phyloP scores from a whole-genome alignment of 2,329 filamentous ascomycete genomes.

The Xylaria sp. region DNA sequence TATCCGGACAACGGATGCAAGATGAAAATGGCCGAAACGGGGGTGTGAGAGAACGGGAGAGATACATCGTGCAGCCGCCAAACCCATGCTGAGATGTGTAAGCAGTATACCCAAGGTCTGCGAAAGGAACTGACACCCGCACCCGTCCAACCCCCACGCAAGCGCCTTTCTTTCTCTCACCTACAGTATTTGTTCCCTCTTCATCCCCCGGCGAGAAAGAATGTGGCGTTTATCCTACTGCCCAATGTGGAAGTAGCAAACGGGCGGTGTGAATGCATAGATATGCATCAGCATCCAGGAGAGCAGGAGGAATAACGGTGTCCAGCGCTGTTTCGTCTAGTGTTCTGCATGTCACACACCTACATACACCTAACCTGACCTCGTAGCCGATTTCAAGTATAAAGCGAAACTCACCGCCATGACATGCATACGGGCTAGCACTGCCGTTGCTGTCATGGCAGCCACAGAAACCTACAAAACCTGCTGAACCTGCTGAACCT shows the following conservation, averaged over 20 bases:
- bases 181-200: neutral
- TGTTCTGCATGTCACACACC: constrained; percentile 23
- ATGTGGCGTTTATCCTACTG: constrained; percentile 23
- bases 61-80: constrained; percentile 21
- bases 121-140: neutral
- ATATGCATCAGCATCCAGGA: constrained; percentile 22
- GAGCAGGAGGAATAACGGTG: constrained; percentile 21
- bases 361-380: constrained; percentile 21
- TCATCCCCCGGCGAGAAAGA: neutral
- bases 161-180: neutral
- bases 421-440: constrained; percentile 28
- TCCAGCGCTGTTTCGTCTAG: constrained; percentile 21
- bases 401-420: constrained; percentile 37
- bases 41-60: constrained; percentile 25
- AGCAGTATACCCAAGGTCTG: neutral
- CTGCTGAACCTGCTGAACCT: constrained; percentile 17
- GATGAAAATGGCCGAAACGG: constrained; percentile 35
- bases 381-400: constrained; percentile 14
- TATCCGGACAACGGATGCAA: constrained; percentile 34
- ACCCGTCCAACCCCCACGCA: constrained; percentile 12
- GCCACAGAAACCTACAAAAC: constrained; percentile 21
- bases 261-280: constrained; percentile 36
- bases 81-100: constrained; percentile 11
- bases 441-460: constrained; percentile 20
- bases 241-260: constrained; percentile 25